These are phyloP conservation scores for Pseudonitzschia multiseries DNA, from an alignment of 108 stramenopile genomes.

Conservation along the genomic window DNA sequence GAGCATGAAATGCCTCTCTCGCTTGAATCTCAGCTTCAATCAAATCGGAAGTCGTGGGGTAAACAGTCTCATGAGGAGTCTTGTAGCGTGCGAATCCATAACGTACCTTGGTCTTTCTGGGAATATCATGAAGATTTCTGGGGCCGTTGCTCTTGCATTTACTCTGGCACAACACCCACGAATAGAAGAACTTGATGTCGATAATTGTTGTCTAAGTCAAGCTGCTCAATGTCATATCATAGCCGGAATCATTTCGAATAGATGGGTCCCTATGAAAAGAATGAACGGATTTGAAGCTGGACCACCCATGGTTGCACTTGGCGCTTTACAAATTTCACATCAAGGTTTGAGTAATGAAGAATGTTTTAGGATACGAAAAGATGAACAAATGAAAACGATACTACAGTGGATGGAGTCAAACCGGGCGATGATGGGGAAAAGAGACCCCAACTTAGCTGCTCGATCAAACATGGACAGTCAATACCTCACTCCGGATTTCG, in stretches of 20 bases:
- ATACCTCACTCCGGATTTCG: constrained; percentile 56
- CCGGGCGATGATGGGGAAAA: constrained; percentile 42
- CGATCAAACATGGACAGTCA: constrained; percentile 38
- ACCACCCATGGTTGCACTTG: constrained; percentile 86
- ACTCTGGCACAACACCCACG: constrained; percentile 83
- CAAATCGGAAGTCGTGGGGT: constrained; percentile 86
- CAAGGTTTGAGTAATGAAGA: constrained; percentile 80
- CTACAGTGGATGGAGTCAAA: constrained; percentile 83
- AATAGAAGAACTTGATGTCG: constrained; percentile 70
- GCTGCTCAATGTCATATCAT: constrained; percentile 87
- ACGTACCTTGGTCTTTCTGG: constrained; percentile 81
- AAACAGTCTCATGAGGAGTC: constrained; percentile 78
- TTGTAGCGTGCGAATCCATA: constrained; percentile 81
- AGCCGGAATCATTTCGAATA: constrained; percentile 84
- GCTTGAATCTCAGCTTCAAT: constrained; percentile 80
- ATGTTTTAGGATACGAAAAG: constrained; percentile 80
- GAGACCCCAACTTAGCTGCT: constrained; percentile 16
- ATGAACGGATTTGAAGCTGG: constrained; percentile 79
- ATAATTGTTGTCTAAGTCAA: constrained; percentile 88
- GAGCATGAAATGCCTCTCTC: constrained; percentile 67
- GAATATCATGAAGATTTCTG: constrained; percentile 79
- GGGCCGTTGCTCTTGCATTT: constrained; percentile 85
- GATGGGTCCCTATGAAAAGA: constrained; percentile 87
- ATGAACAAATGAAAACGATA: constrained; percentile 86
- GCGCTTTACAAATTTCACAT: constrained; percentile 63